Evolutionary conservation across 371 early-diverging fungal genomes (phyloP).

Genomic region (Mucor plumbeus): DNA sequence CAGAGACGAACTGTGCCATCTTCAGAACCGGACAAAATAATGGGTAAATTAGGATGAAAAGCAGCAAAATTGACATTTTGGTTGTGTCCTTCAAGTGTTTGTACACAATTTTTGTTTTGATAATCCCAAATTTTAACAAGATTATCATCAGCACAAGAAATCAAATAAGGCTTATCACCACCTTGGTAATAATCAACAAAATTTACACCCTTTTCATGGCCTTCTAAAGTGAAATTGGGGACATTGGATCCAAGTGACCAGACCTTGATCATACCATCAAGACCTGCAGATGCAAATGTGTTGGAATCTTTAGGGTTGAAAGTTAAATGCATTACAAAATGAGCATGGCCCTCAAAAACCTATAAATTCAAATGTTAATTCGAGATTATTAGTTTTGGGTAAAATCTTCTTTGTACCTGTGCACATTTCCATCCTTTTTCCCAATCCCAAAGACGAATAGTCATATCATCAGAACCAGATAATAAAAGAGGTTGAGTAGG

Average conservation of each 20-base stretch:
- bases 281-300: conserved; percentile 95
- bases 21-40: conserved; percentile 96
- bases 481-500: conserved; percentile 93
- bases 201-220: conserved; percentile 96
- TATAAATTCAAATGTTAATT: conserved; percentile 3
- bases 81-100: conserved; percentile 97
- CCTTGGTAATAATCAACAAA: conserved; percentile 95
- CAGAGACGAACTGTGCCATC: conserved; percentile 97
- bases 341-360: conserved; percentile 97
- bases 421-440: conserved; percentile 97
- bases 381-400: background rate
- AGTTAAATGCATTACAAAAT: conserved; percentile 96
- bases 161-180: conserved; percentile 94
- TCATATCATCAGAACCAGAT: conserved; percentile 97
- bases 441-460: conserved; percentile 99
- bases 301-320: conserved; percentile 98
- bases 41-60: conserved; percentile 98
- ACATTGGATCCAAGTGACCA: conserved; percentile 85
- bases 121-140: conserved; percentile 99
- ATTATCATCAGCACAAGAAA: conserved; percentile 92
- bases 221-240: conserved; percentile 94
- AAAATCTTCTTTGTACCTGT: conserved; percentile 56
- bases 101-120: conserved; percentile 98
- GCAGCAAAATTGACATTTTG: conserved; percentile 95
- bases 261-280: conserved; percentile 93